These are phyloP conservation scores for Lentithecium fluviatile DNA, from an alignment of 495 filamentous ascomycete genomes.

Conservation along the genomic window DNA sequence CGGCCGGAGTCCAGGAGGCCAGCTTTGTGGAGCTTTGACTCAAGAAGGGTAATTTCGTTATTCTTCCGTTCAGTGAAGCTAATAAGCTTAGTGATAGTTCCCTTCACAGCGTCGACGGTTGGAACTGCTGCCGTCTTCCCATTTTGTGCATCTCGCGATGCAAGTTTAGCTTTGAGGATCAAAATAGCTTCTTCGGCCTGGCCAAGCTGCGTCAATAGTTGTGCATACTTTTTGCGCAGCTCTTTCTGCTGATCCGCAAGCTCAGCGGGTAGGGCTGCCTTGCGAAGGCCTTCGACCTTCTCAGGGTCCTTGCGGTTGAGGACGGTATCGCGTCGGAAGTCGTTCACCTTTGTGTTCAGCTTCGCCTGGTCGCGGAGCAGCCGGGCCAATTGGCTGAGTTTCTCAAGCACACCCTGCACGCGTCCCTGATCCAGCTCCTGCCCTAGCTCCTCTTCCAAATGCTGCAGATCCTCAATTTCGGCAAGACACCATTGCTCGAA, in stretches of 20 bases:
- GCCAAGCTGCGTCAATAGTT: constrained; percentile 68
- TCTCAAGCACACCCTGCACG: constrained; percentile 61
- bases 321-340: constrained; percentile 66
- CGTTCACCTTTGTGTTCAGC: constrained; percentile 66
- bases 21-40: constrained; percentile 75
- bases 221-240: constrained; percentile 66
- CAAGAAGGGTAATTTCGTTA: constrained; percentile 84
- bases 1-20: constrained; percentile 38
- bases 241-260: constrained; percentile 79
- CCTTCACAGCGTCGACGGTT: constrained; percentile 86
- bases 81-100: constrained; percentile 90
- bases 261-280: constrained; percentile 76
- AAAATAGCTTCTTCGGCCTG: constrained; percentile 80
- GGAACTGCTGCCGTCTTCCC: constrained; percentile 52
- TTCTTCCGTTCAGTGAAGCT: constrained; percentile 83
- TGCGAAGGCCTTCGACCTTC: constrained; percentile 55
- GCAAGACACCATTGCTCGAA: constrained; percentile 65
- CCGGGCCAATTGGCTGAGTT: constrained; percentile 59
- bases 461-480: constrained; percentile 64
- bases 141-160: constrained; percentile 51
- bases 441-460: constrained; percentile 55
- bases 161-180: constrained; percentile 75
- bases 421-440: constrained; percentile 62
- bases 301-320: constrained; percentile 62
- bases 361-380: constrained; percentile 65